These are phyloP conservation scores for Aspergillus cristatus DNA, from an alignment of 495 filamentous ascomycete genomes.

Conservation along the genomic window DNA sequence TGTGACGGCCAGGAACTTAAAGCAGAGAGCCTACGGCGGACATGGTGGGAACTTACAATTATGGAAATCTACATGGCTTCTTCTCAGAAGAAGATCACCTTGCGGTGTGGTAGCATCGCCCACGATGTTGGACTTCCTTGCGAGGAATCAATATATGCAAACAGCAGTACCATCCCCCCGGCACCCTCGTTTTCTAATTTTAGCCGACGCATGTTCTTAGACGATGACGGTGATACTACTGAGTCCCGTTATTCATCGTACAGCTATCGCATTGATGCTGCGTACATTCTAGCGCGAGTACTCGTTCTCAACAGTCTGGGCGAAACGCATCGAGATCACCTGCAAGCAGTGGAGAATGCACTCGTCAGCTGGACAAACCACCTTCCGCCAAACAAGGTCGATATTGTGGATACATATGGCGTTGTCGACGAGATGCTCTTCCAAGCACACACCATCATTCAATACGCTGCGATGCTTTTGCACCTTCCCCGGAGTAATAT, in stretches of 20 bases:
- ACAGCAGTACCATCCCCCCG: constrained; percentile 17
- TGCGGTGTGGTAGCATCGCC: constrained; percentile 23
- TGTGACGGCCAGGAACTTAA: constrained; percentile 18
- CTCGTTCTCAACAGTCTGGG: constrained; percentile 26
- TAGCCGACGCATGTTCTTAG: constrained; percentile 26
- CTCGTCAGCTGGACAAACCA: constrained; percentile 38
- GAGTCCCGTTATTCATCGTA: constrained; percentile 27
- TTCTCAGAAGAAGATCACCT: constrained; percentile 17
- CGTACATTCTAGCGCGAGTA: constrained; percentile 26
- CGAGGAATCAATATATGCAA: constrained; percentile 28
- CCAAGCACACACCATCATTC: constrained; percentile 32
- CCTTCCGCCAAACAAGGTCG: constrained; percentile 28
- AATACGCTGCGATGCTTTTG: constrained; percentile 33
- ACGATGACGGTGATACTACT: constrained; percentile 14
- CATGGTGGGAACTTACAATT: constrained; percentile 37
- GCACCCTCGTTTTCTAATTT: constrained; percentile 25
- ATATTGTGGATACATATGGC: constrained; percentile 36
- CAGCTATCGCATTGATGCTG: constrained; percentile 36
- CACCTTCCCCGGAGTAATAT: constrained; percentile 35
- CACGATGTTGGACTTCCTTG: constrained; percentile 31
- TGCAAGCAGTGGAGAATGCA: constrained; percentile 36
- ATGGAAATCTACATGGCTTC: constrained; percentile 29
- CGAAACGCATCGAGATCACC: constrained; percentile 30
- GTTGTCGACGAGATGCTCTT: constrained; percentile 40
- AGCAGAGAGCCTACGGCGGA: constrained; percentile 31